Base-by-base conservation (phyloP, 2,329 filamentous ascomycete species). In the Talaromyces marneffei region DNA sequence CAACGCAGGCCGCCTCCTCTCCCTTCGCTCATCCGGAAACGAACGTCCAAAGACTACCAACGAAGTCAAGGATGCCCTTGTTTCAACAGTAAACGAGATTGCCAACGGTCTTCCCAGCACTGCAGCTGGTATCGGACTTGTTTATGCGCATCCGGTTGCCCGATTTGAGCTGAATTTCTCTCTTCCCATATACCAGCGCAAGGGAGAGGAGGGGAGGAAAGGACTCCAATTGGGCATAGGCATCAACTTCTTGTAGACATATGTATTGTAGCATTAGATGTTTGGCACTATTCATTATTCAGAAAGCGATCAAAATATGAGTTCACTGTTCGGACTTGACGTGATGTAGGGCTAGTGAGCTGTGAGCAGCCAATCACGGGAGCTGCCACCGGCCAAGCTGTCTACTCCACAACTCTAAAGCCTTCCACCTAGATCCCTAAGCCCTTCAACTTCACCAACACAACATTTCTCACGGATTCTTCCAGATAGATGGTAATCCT, bases 121-220 rank as follows among this genome's bases (percentile, higher is more conserved):
- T 35, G 89, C 93, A 1, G 93, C 91, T 1, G 94, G 94, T 27
- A 78, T 97, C 12, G 94, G 94, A 0, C 79, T 99, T 23, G 92
- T 99, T 1, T 99, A 99, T 73, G 94, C 92, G 3, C 93, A 97
- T 71, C 92, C 92, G 0, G 88, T 93, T 20, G 94, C 94, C 10
- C 81, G 94, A 60, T 97, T 99, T 66, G 94, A 99, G 79, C 80
- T 99, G 67, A 99, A 99, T 77, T 96, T 99, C 73, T 92, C 90
- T 68, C 75, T 99, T 66, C 94, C 94, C 1, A 74, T 99, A 62
- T 87, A 93, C 18, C 75, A 91, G 70, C 84, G 94, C 62, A 87
- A 84, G 65, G 92, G 91, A 37, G 94, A 99, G 77, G 88, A 94
- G 68, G 88, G 86, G 16, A 85, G 93, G 60, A 99, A 99, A 78